Evolutionary conservation across 2,329 filamentous ascomycete genomes (phyloP), one percentile per base, ranked within the genome.

Genomic region (Thermoascus crustaceus): DNA sequence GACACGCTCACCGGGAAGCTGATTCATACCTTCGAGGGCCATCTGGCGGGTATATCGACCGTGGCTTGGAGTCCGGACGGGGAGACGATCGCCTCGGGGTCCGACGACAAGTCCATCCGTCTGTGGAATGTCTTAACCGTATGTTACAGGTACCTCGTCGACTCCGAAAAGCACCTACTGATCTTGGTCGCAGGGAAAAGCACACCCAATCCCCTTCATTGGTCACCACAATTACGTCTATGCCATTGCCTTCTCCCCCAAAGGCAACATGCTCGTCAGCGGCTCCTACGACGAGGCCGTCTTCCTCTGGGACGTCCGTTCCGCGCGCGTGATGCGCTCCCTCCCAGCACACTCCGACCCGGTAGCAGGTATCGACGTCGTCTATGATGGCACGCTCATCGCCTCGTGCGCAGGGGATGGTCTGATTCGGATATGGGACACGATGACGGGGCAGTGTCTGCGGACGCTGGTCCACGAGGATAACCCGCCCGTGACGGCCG

Each of bases 201-300:
- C 73, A 18, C 71, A 78, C 35, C 72, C 73, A 0, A 71, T 67
- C 14, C 71, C 75, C 2, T 69, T 96, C 46, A 71, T 83, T 16
- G 89, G 91, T 2, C 91, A 98, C 53, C 87, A 95, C 60, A 96
- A 93, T 62, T 96, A 96, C 61, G 81, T 98, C 20, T 94, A 94
- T 63, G 86, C 82, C 33, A 70, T 98, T 21, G 87, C 88, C 4
- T 96, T 96, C 60, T 89, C 85, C n/a, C 91, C 91, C 2, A 96
- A 95, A 60, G 91, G 91, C 16, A 98, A 98, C 55, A 94, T 96
- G 55, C 75, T 98, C 21, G 91, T 88, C 10, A 93, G 85, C 46
- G 91, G 91, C 8, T 93, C 85, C 45, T 96, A 95, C 62, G 91
- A 98, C 48, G 91, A 98, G 67, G 91, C 91, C 4, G 86, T 98